Percentiles rank a stretch among this genome's conserved stretches.
Evolutionary conservation across 2,329 filamentous ascomycete species (phyloP).

Genomic region (Cladosporium sp.): DNA sequence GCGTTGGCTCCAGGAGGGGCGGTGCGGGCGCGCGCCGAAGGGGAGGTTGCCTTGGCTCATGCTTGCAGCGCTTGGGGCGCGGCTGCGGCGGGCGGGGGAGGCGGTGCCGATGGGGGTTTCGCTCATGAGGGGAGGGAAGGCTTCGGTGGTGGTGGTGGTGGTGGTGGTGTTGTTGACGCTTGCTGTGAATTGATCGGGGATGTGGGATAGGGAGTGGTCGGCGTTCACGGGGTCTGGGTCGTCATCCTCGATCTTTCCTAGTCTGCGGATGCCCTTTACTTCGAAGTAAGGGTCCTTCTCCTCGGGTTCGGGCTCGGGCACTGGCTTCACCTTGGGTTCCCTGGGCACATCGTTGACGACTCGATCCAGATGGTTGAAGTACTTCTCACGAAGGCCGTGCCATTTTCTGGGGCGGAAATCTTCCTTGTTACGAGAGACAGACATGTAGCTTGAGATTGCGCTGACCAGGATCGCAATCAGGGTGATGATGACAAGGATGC

Average conservation of each 20-base stretch:
- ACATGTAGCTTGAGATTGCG: constrained; percentile 69
- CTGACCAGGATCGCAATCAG: constrained; percentile 63
- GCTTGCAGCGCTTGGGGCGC: constrained; percentile 40
- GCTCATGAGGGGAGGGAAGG: constrained; percentile 7
- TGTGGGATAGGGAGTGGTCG: constrained; percentile 19
- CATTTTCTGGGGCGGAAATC: constrained; percentile 57
- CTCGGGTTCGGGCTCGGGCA: constrained; percentile 24
- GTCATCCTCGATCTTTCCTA: constrained; percentile 70
- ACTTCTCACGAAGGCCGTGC: constrained; percentile 56
- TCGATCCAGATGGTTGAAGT: constrained; percentile 62
- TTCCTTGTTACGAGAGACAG: constrained; percentile 63
- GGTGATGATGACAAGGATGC: constrained; percentile 60
- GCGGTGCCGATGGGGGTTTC: constrained; percentile 14
- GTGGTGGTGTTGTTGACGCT: constrained; percentile 25
- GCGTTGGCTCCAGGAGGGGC: constrained; percentile 47
- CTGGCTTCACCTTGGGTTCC: constrained; percentile 31
- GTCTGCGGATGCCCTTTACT: constrained; percentile 50
- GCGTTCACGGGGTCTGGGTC: constrained; percentile 37
- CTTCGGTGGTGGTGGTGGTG: too few relatives aligned
- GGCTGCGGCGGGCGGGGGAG: constrained; percentile 24
- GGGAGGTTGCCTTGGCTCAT: constrained; percentile 39
- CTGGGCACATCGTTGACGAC: constrained; percentile 55
- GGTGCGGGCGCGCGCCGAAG: constrained; percentile 45
- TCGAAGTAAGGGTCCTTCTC: constrained; percentile 49
- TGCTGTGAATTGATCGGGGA: constrained; percentile 27